Conservation (phyloP, 805 yeast species). For the Metschnikowia gelsemii region DNA sequence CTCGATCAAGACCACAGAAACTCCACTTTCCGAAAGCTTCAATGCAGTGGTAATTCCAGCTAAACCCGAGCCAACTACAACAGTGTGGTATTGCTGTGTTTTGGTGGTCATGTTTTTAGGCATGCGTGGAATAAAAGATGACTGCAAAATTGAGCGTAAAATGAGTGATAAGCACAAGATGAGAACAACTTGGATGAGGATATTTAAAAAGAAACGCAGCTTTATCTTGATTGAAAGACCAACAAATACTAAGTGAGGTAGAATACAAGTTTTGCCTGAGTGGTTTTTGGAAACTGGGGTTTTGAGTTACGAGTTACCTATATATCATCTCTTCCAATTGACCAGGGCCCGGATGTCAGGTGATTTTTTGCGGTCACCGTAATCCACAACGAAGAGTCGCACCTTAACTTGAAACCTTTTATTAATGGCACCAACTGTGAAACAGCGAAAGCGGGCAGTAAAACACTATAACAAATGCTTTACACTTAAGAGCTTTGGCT, state of each 20-base stretch:
- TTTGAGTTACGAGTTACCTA: too few relatives aligned
- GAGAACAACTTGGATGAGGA: background rate
- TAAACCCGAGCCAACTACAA: slow-evolving; percentile 56
- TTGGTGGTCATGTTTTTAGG: slow-evolving; percentile 4
- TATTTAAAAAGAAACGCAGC: background rate
- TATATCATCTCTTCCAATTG: too few relatives aligned
- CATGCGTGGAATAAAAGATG: slow-evolving; percentile 1
- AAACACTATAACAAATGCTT: too few relatives aligned
- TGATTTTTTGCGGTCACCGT: slow-evolving; percentile 1
- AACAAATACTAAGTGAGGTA: too few relatives aligned
- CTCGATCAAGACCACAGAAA: slow-evolving; percentile 48
- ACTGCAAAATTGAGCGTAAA: slow-evolving; percentile 5
- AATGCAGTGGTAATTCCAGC: slow-evolving; percentile 53
- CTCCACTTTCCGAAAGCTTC: slow-evolving; percentile 35
- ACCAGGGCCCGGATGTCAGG: slow-evolving; percentile 3
- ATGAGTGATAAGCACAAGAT: slow-evolving; percentile 9
- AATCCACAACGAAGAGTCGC: slow-evolving; percentile 2
- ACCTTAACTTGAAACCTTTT: background rate
- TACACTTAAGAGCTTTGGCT: too few relatives aligned
- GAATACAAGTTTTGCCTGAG: too few relatives aligned
- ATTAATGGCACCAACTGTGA: too few relatives aligned
- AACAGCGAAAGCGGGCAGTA: too few relatives aligned
- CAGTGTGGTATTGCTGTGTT: slow-evolving; percentile 9
- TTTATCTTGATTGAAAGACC: too few relatives aligned
- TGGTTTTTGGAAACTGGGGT: background rate